A percentile compares a stretch with the other conserved stretches of the same genome.
phyloP scores from a whole-genome alignment of 129 eudicot genomes.

The Flaveria ramosissima region DNA sequence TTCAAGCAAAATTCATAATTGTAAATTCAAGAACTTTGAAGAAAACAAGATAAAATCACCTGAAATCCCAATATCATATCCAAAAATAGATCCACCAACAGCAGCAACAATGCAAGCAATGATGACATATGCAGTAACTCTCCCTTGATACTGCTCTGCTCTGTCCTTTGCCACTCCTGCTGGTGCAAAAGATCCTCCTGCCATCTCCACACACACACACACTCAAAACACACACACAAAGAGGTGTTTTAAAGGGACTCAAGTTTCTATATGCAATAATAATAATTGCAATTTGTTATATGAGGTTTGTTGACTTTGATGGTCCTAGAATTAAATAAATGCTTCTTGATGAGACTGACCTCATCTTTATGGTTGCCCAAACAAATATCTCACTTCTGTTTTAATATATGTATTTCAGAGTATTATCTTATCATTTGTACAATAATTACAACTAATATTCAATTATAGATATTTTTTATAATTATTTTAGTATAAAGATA shows the following conservation, averaged over 20 bases:
- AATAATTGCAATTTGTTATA: conserved; percentile 17
- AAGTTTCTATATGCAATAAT: not conserved
- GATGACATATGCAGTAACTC: conserved; percentile 64
- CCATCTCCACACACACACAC: conserved; percentile 46
- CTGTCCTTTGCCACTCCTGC: conserved; percentile 71
- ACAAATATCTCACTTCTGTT: not conserved
- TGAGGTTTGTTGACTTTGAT: conserved; percentile 5
- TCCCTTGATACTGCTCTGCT: conserved; percentile 68
- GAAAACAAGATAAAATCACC: conserved; percentile 38
- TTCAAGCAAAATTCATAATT: not conserved
- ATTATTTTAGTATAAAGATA: not conserved
- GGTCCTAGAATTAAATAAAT: conserved; percentile 12
- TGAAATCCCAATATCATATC: conserved; percentile 90
- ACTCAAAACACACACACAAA: not conserved
- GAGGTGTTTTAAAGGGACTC: conserved; percentile 16
- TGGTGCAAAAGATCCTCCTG: conserved; percentile 67
- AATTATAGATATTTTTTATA: not conserved
- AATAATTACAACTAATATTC: not conserved
- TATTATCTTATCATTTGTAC: not conserved
- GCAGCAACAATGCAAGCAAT: conserved; percentile 89
- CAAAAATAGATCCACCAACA: conserved; percentile 80
- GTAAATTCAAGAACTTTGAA: not conserved
- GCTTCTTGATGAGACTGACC: conserved; percentile 1
- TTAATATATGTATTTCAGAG: not conserved
- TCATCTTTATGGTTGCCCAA: conserved; percentile 19